Base-by-base conservation (phyloP, 371 early-diverging fungal genomes). In the Syncephalis plumigaleata region DNA sequence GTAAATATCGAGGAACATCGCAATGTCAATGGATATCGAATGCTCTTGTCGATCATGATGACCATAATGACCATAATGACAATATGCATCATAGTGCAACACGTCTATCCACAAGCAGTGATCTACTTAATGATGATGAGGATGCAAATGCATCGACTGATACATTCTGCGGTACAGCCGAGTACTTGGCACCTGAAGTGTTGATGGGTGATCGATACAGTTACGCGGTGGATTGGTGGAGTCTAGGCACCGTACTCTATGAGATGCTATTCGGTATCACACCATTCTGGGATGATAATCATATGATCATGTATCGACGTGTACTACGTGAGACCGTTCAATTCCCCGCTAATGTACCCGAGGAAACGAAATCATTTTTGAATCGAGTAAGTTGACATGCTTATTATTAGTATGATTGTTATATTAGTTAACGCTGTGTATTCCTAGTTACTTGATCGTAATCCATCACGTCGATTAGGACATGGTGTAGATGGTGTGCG, bases 111-210 rank as follows among this genome's bases (percentile, higher is more conserved):
- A n/a, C n/a, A n/a, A n/a, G n/a, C n/a, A n/a, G n/a, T n/a, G n/a
- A n/a, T n/a, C n/a, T n/a, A n/a, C n/a, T n/a, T n/a, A n/a, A n/a
- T n/a, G n/a, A n/a, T n/a, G n/a, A n/a, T n/a, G 21, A 63, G 1
- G 44, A 53, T 27, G 56, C 53, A 38, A 44, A 55, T 8, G 49
- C 40, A 21, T 42, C 27, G 21, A 44, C 50, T 42, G 79, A 77
- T 49, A 95, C 95, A 0, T 89, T 91, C 52, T 91, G 95, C 56
- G 98, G 98, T 7, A 94, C 98, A 2, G 83, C 93, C 2, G 95
- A 91, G 46, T 87, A 87, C 44, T 59, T 84, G 18, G 91, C 98
- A 0, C 97, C 97, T 1, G 98, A 97, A 56, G 81, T 94, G 21
- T 66, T 98, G 9, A 54, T 65, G 37, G 82, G 80, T 0, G 67